Evolutionary conservation across 495 filamentous ascomycete species (phyloP).

Genomic region (Lepraria neglecta): DNA sequence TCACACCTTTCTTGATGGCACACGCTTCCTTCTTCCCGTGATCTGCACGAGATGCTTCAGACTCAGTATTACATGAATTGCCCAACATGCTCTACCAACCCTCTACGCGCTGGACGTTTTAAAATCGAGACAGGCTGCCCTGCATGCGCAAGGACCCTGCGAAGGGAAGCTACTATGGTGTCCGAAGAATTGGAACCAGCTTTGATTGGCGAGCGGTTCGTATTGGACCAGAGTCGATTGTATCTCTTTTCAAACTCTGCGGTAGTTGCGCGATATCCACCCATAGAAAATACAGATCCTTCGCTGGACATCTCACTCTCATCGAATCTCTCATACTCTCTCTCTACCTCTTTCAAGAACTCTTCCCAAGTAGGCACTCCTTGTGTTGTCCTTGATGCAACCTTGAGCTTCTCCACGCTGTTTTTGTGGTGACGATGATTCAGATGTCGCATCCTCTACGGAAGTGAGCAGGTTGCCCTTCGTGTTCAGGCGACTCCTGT

Average conservation of each 20-base stretch:
- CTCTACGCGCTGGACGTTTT: not conserved
- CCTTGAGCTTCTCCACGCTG: not conserved
- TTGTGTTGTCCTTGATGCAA: not conserved
- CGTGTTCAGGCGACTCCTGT: not conserved
- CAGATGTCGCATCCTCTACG: not conserved
- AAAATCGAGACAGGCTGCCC: constrained; percentile 9
- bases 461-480: not conserved
- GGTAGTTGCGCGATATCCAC: not conserved
- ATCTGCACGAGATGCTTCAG: not conserved
- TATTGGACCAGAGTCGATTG: constrained; percentile 2
- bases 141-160: not conserved
- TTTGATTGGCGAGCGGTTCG: not conserved
- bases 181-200: not conserved
- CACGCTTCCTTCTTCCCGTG: not conserved
- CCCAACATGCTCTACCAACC: not conserved
- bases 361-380: constrained; percentile 5
- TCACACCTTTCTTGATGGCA: constrained; percentile 15
- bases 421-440: not conserved
- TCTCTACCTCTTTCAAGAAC: constrained; percentile 2
- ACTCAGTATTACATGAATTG: not conserved
- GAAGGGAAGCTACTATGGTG: not conserved
- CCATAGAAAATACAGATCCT: not conserved
- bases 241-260: constrained; percentile 1
- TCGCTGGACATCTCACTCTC: not conserved
- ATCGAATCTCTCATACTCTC: not conserved